phyloP scores from a whole-genome alignment of 768 basidiomycete species.

The Lactarius hengduanensis region DNA sequence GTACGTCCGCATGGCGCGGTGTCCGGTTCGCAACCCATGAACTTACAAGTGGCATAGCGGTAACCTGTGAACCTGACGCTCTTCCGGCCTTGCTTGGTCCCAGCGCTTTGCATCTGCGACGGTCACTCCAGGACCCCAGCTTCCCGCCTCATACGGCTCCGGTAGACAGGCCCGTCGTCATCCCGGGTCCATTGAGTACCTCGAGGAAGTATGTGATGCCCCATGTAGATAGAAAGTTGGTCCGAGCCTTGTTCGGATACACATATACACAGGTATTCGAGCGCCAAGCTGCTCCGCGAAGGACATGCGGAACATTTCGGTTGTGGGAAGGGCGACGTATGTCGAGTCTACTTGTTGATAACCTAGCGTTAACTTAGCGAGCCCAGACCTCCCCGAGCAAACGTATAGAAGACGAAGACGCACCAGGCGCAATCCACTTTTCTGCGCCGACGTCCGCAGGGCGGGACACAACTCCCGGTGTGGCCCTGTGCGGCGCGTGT shows the following conservation, averaged over 20 bases:
- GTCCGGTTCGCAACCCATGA: conserved; percentile 5
- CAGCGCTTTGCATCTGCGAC: conserved; percentile 42
- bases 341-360: conserved; percentile 15
- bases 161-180: conserved; percentile 60
- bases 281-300: conserved; percentile 10
- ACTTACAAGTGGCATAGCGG: conserved; percentile 39
- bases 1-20: conserved; percentile 16
- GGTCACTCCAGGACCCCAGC: conserved; percentile 41
- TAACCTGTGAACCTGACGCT: conserved; percentile 47
- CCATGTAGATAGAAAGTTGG: conserved; percentile 63
- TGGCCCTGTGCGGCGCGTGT: conserved; percentile 14
- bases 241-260: conserved; percentile 36
- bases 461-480: conserved; percentile 5
- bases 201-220: conserved; percentile 42
- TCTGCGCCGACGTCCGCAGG: conserved; percentile 19
- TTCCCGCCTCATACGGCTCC: conserved; percentile 60
- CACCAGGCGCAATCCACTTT: conserved; percentile 23
- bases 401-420: not conserved
- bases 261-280: not conserved
- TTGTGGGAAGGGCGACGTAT: conserved; percentile 17
- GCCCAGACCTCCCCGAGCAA: too few relatives aligned
- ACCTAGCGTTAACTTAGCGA: too few relatives aligned
- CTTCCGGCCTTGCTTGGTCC: conserved; percentile 45
- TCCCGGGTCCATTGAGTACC: conserved; percentile 55
- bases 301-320: not conserved